These are phyloP conservation scores for Rhizopogon vesiculosus DNA, from an alignment of 768 basidiomycete genomes.

Conservation along the genomic window DNA sequence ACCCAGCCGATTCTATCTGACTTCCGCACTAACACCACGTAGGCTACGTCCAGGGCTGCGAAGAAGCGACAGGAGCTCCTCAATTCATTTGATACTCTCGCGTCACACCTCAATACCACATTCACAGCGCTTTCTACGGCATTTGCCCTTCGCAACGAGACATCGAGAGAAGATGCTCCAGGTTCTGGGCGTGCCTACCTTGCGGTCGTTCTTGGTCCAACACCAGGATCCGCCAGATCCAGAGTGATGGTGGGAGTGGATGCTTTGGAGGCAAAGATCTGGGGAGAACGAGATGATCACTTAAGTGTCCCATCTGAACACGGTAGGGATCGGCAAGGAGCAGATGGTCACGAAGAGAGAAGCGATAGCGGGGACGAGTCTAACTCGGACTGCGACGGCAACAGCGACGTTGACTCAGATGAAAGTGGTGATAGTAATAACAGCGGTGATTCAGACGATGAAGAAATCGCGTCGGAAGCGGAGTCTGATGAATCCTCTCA, in stretches of 20 bases:
- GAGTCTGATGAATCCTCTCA: slow-evolving; percentile 19
- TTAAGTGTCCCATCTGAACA: neutral
- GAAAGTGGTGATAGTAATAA: neutral
- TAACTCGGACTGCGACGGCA: slow-evolving; percentile 16
- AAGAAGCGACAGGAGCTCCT: slow-evolving; percentile 63
- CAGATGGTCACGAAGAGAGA: neutral
- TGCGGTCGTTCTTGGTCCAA: slow-evolving; percentile 63
- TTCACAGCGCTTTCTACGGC: slow-evolving; percentile 71
- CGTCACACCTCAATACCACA: slow-evolving; percentile 71
- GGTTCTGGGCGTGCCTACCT: slow-evolving; percentile 41
- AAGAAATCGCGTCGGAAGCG: slow-evolving; percentile 1
- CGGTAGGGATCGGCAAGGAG: slow-evolving; percentile 25
- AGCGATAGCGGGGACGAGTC: slow-evolving; percentile 5
- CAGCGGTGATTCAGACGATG: slow-evolving; percentile 2
- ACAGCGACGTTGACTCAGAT: slow-evolving; percentile 4
- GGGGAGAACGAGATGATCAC: slow-evolving; percentile 18
- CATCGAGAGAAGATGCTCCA: slow-evolving; percentile 1
- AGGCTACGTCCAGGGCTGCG: slow-evolving; percentile 44
- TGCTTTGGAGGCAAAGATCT: slow-evolving; percentile 48
- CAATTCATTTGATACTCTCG: slow-evolving; percentile 61
- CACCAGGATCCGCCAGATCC: slow-evolving; percentile 54
- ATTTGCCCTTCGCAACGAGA: slow-evolving; percentile 34
- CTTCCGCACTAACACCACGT: neutral
- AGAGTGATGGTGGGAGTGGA: slow-evolving; percentile 61
- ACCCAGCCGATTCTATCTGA: neutral